These are phyloP conservation scores for Rossbeevera mucosa DNA, from an alignment of 768 basidiomycete genomes.

Conservation along the genomic window DNA sequence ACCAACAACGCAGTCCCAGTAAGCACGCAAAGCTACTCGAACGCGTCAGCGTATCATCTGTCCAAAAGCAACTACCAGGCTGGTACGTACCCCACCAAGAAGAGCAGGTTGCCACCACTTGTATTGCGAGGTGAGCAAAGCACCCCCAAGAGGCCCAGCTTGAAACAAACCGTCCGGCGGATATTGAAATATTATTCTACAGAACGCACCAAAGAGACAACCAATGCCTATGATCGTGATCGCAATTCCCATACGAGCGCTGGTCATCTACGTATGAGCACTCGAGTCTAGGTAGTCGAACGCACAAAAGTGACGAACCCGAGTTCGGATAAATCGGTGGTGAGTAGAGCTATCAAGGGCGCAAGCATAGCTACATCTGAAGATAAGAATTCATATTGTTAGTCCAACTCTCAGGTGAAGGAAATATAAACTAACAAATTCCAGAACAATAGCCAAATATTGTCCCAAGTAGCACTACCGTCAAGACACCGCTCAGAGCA, in stretches of 20 bases:
- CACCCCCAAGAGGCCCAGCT: constrained; percentile 57
- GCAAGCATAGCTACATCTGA: constrained; percentile 36
- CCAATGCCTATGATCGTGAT: constrained; percentile 12
- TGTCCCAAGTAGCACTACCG: constrained; percentile 38
- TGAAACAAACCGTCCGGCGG: not conserved
- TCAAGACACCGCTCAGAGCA: constrained; percentile 32
- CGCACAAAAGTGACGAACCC: constrained; percentile 30
- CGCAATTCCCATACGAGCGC: constrained; percentile 27
- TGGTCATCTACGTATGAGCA: not conserved
- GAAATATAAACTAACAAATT: constrained; percentile 27
- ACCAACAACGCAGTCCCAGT: constrained; percentile 3
- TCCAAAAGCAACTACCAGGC: not conserved
- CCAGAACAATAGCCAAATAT: constrained; percentile 49
- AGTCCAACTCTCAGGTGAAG: not conserved
- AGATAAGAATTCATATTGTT: not conserved
- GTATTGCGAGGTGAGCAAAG: constrained; percentile 47
- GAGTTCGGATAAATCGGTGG: constrained; percentile 46
- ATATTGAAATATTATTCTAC: not conserved
- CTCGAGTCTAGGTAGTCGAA: not conserved
- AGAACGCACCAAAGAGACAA: constrained; percentile 19
- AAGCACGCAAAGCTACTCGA: constrained; percentile 2
- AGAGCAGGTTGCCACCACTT: constrained; percentile 54
- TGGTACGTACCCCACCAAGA: constrained; percentile 40
- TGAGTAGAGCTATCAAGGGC: constrained; percentile 42
- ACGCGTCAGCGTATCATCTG: not conserved